Percentiles rank a stretch among this genome's conserved stretches.
Evolutionary conservation across 164 flowering plant species (phyloP).

Genomic region (Aristolochia fimbriata): DNA sequence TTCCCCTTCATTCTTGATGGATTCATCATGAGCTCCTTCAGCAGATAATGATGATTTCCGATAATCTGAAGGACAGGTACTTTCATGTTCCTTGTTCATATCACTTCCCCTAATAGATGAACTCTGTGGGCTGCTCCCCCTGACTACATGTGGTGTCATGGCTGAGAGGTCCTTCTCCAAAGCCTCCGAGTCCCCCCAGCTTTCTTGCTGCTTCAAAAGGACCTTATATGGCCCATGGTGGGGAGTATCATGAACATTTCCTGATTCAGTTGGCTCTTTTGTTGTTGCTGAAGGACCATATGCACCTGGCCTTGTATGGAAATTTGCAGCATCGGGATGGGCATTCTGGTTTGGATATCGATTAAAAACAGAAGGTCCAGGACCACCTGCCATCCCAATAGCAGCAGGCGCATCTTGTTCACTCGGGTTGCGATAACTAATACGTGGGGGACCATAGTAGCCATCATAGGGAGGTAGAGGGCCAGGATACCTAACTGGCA

Average conservation of each 20-base stretch:
- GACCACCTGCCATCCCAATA: slow-evolving; percentile 36
- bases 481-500: slow-evolving; percentile 73
- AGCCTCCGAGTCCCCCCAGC: slow-evolving; percentile 37
- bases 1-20: slow-evolving; percentile 9
- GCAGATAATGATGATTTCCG: slow-evolving; percentile 15
- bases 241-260: slow-evolving; percentile 27
- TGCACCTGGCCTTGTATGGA: slow-evolving; percentile 39
- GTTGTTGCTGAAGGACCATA: slow-evolving; percentile 26
- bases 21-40: slow-evolving; percentile 23
- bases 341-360: slow-evolving; percentile 36
- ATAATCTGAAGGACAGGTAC: slow-evolving; percentile 5
- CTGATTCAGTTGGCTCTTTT: slow-evolving; percentile 40
- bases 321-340: slow-evolving; percentile 34
- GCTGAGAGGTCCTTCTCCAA: slow-evolving; percentile 29
- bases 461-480: slow-evolving; percentile 69
- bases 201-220: slow-evolving; percentile 59
- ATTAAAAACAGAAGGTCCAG: slow-evolving; percentile 51
- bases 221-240: slow-evolving; percentile 45
- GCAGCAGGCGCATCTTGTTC: slow-evolving; percentile 49
- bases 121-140: slow-evolving; percentile 17
- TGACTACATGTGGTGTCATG: slow-evolving; percentile 19
- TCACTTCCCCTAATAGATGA: slow-evolving; percentile 28
- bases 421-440: slow-evolving; percentile 49
- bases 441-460: slow-evolving; percentile 62
- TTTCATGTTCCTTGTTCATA: slow-evolving; percentile 29